Conservation (phyloP, 1,139 yeast genomes). For the Suhomyces choctaworum region DNA sequence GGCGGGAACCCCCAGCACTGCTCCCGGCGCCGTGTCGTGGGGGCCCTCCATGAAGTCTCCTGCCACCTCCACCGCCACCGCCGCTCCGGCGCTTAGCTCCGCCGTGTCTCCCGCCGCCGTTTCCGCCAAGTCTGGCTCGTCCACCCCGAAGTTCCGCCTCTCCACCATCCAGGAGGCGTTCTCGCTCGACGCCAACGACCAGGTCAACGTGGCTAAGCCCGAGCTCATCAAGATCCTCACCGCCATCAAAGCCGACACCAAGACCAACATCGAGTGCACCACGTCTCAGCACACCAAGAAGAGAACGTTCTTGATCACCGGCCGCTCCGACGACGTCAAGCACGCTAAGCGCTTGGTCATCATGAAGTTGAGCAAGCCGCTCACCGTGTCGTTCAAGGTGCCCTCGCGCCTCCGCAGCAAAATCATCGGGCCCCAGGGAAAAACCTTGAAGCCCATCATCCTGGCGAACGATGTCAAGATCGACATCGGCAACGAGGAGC, state of each 20-base stretch:
- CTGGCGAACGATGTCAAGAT: conserved; percentile 70
- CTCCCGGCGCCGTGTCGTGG: conserved; percentile 28
- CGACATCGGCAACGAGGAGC: conserved; percentile 61
- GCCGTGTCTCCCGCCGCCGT: not conserved
- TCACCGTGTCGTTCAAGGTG: conserved; percentile 58
- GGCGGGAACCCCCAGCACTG: conserved; percentile 17
- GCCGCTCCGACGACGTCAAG: conserved; percentile 66
- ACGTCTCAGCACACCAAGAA: conserved; percentile 73
- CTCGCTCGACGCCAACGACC: conserved; percentile 66
- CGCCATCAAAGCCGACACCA: conserved; percentile 58
- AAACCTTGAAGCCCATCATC: conserved; percentile 75
- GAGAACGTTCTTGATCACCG: conserved; percentile 84
- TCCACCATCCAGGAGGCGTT: conserved; percentile 71
- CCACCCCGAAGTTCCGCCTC: conserved; percentile 21
- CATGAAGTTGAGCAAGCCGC: conserved; percentile 76
- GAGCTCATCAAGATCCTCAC: conserved; percentile 67
- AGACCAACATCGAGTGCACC: conserved; percentile 80
- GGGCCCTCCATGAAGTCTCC: conserved; percentile 43
- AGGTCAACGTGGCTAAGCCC: conserved; percentile 59
- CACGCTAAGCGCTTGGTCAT: conserved; percentile 76
- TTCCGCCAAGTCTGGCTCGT: conserved; percentile 6
- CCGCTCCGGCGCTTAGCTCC: conserved; percentile 9
- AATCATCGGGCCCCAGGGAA: conserved; percentile 90
- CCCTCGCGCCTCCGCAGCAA: conserved; percentile 80
- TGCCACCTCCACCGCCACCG: conserved; percentile 30